These are phyloP conservation scores for Fusarium sp. DNA, from an alignment of 2,329 filamentous ascomycete species.

Conservation along the genomic window DNA sequence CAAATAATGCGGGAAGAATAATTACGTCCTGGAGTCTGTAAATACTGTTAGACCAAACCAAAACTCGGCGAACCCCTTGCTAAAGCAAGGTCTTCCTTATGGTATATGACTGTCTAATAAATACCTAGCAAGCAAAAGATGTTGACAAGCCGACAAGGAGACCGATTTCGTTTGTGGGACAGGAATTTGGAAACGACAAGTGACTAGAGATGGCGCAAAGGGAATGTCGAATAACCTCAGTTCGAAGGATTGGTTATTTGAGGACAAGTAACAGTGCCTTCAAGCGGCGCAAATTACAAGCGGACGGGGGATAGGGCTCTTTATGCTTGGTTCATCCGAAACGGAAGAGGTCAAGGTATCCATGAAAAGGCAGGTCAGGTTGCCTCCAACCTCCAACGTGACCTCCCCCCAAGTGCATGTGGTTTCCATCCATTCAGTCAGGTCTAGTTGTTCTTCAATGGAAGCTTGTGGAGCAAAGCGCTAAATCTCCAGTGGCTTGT, in stretches of 20 bases:
- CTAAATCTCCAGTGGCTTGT: conserved; percentile 40
- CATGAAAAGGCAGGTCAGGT: conserved; percentile 27
- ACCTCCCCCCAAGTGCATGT: conserved; percentile 26
- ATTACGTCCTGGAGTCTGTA: conserved; percentile 11
- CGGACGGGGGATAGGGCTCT: conserved; percentile 37
- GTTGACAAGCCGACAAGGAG: conserved; percentile 8
- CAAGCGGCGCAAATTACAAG: conserved; percentile 22
- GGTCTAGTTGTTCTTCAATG: conserved; percentile 26
- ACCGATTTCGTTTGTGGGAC: conserved; percentile 2
- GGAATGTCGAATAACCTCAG: conserved; percentile 8
- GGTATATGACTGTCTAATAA: too few relatives aligned
- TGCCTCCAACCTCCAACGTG: conserved; percentile 45
- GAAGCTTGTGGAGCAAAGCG: conserved; percentile 39
- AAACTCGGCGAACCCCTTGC: too few relatives aligned
- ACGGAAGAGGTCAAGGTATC: conserved; percentile 26
- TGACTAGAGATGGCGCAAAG: conserved; percentile 13
- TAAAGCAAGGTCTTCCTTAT: too few relatives aligned
- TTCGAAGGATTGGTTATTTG: not conserved
- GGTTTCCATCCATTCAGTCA: conserved; percentile 29
- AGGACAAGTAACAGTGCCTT: conserved; percentile 8
- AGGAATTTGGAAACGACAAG: conserved; percentile 8
- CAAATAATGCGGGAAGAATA: conserved; percentile 3
- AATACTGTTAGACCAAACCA: too few relatives aligned
- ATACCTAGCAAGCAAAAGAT: not conserved
- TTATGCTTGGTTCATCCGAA: conserved; percentile 42